phyloP scores from a whole-genome alignment of 106 monocot genomes.

The Hemerocallis citrina region DNA sequence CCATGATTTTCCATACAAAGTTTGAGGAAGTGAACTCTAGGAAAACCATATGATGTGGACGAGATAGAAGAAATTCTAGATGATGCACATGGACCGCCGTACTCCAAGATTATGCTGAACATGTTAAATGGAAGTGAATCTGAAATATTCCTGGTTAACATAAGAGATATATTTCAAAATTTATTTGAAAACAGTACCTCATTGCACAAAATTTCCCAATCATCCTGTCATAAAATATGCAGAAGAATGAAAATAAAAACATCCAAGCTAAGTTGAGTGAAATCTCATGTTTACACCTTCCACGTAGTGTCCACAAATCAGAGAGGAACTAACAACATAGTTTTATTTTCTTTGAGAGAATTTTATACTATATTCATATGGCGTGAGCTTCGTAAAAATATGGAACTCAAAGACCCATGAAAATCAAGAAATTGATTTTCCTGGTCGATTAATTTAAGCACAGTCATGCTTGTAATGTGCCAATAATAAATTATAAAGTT shows the following conservation, averaged over 20 bases:
- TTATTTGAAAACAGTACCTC: background rate
- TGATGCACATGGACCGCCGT: constrained; percentile 47
- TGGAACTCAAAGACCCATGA: too few species aligned
- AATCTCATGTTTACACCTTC: background rate
- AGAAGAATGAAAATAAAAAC: constrained; percentile 1
- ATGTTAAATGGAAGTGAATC: constrained; percentile 51
- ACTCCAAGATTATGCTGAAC: constrained; percentile 62
- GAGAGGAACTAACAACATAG: too few species aligned
- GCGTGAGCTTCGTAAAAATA: too few species aligned
- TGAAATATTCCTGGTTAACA: constrained; percentile 36
- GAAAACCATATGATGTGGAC: constrained; percentile 19
- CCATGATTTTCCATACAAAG: constrained; percentile 28
- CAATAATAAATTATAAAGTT: too few species aligned
- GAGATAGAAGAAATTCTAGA: constrained; percentile 38
- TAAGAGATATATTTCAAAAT: constrained; percentile 1
- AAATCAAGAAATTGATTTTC: too few species aligned
- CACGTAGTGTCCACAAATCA: background rate
- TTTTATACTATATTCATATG: too few species aligned
- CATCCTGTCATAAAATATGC: background rate
- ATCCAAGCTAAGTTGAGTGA: background rate
- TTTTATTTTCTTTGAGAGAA: too few species aligned
- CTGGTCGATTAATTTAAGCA: too few species aligned
- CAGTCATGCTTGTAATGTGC: too few species aligned
- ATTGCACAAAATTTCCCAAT: background rate
- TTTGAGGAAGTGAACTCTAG: constrained; percentile 48